A percentile compares a stretch with the other conserved stretches of the same genome.
These are phyloP conservation scores for Cladophialophora carrionii DNA, from an alignment of 2,329 filamentous ascomycete species.

Conservation along the genomic window DNA sequence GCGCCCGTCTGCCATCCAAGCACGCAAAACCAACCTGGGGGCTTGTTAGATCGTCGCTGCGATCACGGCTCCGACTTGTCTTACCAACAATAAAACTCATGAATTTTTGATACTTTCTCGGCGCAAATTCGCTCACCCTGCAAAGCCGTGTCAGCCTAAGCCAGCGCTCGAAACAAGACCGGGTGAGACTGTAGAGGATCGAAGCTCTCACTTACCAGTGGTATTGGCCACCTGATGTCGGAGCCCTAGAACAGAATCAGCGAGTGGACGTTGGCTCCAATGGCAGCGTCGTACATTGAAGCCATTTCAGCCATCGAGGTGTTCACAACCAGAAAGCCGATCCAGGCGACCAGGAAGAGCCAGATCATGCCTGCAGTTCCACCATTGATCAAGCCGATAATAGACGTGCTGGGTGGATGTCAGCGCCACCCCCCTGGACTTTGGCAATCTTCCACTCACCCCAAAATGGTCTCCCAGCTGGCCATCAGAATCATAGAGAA, in stretches of 20 bases:
- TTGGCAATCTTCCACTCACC: slow-evolving; percentile 37
- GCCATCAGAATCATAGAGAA: slow-evolving; percentile 48
- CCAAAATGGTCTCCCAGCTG: slow-evolving; percentile 48
- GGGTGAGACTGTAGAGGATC: not conserved
- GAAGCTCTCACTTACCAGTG: slow-evolving; percentile 36
- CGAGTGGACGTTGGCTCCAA: not conserved
- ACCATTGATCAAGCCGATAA: slow-evolving; percentile 48
- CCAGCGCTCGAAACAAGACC: not conserved
- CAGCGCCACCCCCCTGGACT: slow-evolving; percentile 3
- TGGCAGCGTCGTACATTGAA: slow-evolving; percentile 46
- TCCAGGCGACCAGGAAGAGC: slow-evolving; percentile 55
- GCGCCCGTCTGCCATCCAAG: slow-evolving; percentile 42
- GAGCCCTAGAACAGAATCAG: slow-evolving; percentile 41
- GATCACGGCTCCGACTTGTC: not conserved
- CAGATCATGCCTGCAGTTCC: slow-evolving; percentile 58
- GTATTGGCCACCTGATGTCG: slow-evolving; percentile 46
- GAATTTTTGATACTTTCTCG: slow-evolving; percentile 42
- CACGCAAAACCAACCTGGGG: slow-evolving; percentile 42
- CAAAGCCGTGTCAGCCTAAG: not conserved
- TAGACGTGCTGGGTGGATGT: slow-evolving; percentile 26
- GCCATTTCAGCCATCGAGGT: slow-evolving; percentile 56
- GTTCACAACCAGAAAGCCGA: slow-evolving; percentile 49
- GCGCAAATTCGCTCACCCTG: slow-evolving; percentile 44
- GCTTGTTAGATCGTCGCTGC: not conserved
- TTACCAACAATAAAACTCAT: slow-evolving; percentile 42